Percentiles rank a stretch among this genome's conserved stretches.
Conservation (phyloP, 306 rosid genomes). For the Quercus mongolica region DNA sequence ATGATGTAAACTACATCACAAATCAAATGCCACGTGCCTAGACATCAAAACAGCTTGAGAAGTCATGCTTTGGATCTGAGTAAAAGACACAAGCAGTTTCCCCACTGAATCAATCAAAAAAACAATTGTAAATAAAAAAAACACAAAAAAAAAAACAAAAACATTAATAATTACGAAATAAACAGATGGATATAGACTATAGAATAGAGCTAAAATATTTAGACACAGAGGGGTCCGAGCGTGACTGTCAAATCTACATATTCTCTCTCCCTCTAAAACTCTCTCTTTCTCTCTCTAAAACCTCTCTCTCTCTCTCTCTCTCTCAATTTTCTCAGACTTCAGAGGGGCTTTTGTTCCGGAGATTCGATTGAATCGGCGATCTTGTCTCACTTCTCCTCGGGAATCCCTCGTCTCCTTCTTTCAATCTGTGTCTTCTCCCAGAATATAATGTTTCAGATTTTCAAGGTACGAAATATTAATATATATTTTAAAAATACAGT, state of each 20-base stretch:
- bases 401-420: constrained; percentile 51
- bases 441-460: constrained; percentile 76
- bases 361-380: constrained; percentile 77
- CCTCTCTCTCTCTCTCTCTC: background rate
- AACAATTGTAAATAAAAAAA: background rate
- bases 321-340: constrained; percentile 33
- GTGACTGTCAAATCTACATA: constrained; percentile 97
- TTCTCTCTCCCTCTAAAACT: constrained; percentile 42
- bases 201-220: constrained; percentile 35
- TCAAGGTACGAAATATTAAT: constrained; percentile 62
- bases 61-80: constrained; percentile 22
- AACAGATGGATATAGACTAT: constrained; percentile 38
- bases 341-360: constrained; percentile 46
- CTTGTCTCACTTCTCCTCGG: constrained; percentile 51
- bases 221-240: constrained; percentile 59
- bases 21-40: constrained; percentile 35
- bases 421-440: constrained; percentile 46
- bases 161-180: constrained; percentile 3
- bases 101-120: constrained; percentile 27
- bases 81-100: constrained; percentile 20
- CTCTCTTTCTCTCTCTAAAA: constrained; percentile 25
- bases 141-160: background rate
- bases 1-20: constrained; percentile 12
- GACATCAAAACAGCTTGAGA: constrained; percentile 4
- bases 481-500: background rate